Base-by-base conservation (phyloP, 305 asterid genomes). In the Fraxinus ornus region DNA sequence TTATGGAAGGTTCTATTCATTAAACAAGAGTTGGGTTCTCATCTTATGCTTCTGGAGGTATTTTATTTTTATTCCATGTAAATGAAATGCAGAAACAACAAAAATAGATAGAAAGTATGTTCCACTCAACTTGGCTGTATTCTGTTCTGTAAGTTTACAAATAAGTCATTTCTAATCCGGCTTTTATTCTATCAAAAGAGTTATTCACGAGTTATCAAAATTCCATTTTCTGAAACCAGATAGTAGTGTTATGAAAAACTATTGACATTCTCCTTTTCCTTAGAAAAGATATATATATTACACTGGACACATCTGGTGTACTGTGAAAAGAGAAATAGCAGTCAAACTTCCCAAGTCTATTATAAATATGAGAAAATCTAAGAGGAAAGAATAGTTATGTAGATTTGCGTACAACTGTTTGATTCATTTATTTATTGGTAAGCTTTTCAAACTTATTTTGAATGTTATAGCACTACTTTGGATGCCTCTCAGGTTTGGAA, bases 401-500 rank as follows among this genome's bases (percentile, higher is more conserved):
- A 49, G 84, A 81, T 22, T 68, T 76, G 13, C 57, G 41, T 68
- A 9, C 37, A 68, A 12, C 75, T 28, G 15, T 10, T 24, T 28
- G 62, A 5, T 35, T 64, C 60, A 77, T 73, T n/a, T 83, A 39
- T 79, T 64, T 33, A 55, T 26, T 24, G 1, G 36, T 66, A 73
- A 70, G 15, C 15, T 62, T 7, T 26, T 57, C 75, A 0, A 26
- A 78, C 77, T 44, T 72, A 79, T 77, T 60, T 47, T 47, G 86
- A 82, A 77, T 47, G 37, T 30, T 66, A 13, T 57, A n/a, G 33
- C 39, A 57, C 17, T 12, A 28, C 52, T 71, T 66, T 83, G 83
- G 76, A 55, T 37, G 52, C 52, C 84, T 79, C 81, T 81, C 91
- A 91, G 97, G 93, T 82, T 82, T 85, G 22, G 89, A 89, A 85